Evolutionary conservation across 257 asterid genomes (phyloP).

Genomic region (Cynanchum wilfordii): DNA sequence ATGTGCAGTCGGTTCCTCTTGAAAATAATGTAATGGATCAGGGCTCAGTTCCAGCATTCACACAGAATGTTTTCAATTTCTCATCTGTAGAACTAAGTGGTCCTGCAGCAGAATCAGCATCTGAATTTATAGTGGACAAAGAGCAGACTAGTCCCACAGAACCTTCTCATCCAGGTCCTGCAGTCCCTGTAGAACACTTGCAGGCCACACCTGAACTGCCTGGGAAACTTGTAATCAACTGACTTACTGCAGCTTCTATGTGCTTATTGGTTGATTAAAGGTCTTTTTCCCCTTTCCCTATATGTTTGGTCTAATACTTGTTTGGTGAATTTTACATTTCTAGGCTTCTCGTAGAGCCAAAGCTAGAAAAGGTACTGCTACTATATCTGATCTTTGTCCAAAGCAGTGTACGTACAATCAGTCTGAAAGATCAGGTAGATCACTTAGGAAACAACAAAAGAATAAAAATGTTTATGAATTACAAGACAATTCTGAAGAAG

Average conservation of each 20-base stretch:
- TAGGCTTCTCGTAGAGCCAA: conserved; percentile 63
- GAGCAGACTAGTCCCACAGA: conserved; percentile 31
- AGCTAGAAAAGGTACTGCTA: conserved; percentile 21
- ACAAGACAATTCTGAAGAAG: conserved; percentile 46
- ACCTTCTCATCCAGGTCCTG: conserved; percentile 31
- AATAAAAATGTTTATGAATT: conserved; percentile 21
- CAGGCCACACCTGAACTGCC: conserved; percentile 41
- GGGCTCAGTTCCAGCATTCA: conserved; percentile 29
- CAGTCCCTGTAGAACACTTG: conserved; percentile 22
- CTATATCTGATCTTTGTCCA: conserved; percentile 32
- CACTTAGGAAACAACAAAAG: conserved; percentile 40
- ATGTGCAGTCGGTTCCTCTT: conserved; percentile 26
- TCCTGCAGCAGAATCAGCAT: conserved; percentile 27
- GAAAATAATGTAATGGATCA: conserved; percentile 30
- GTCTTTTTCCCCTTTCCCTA: background rate
- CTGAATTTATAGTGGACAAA: conserved; percentile 40
- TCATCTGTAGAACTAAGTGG: conserved; percentile 40
- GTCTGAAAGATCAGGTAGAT: conserved; percentile 37
- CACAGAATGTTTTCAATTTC: conserved; percentile 45
- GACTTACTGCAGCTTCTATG: conserved; percentile 9
- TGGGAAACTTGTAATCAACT: conserved; percentile 43
- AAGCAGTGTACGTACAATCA: conserved; percentile 37
- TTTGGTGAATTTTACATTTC: conserved; percentile 12
- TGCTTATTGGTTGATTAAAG: conserved; percentile 8
- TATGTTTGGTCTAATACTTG: conserved; percentile 11